Evolutionary conservation across 257 asterid species (phyloP).

Genomic region (Gentiana macrophylla): DNA sequence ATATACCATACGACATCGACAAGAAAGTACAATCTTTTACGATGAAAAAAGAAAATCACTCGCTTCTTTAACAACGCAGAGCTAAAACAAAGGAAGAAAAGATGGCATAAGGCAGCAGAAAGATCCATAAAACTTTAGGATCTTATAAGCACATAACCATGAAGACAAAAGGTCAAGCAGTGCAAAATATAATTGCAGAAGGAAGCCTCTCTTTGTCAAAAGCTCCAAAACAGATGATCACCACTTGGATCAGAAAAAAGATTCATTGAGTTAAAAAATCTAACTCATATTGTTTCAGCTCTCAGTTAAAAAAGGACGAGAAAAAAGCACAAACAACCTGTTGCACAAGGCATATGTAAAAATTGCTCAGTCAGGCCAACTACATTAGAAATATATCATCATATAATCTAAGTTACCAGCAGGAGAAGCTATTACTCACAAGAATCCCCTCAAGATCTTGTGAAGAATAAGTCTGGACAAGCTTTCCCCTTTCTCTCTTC

Average conservation of each 20-base stretch:
- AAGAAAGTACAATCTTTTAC: too few species aligned
- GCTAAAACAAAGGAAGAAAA: too few species aligned
- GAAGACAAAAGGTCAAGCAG: neutral
- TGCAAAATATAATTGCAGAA: neutral
- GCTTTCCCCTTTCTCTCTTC: conserved; percentile 87
- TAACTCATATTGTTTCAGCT: neutral
- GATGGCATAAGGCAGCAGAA: too few species aligned
- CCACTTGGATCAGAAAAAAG: neutral
- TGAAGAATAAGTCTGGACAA: conserved; percentile 59
- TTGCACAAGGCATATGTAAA: neutral
- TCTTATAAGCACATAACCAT: neutral
- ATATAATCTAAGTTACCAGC: neutral
- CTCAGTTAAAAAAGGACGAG: too few species aligned
- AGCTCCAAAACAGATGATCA: neutral
- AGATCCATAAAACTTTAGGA: neutral
- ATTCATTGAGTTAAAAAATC: neutral
- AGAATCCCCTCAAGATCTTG: conserved; percentile 95
- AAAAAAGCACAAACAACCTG: neutral
- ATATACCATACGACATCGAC: too few species aligned
- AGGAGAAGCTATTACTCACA: conserved; percentile 32
- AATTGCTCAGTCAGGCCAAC: neutral
- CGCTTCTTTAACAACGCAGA: too few species aligned
- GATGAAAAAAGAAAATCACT: too few species aligned
- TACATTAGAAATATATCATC: too few species aligned
- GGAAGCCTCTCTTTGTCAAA: neutral